Conservation (phyloP, 208 protist genomes). For the Endotrypanum monterogeii region DNA sequence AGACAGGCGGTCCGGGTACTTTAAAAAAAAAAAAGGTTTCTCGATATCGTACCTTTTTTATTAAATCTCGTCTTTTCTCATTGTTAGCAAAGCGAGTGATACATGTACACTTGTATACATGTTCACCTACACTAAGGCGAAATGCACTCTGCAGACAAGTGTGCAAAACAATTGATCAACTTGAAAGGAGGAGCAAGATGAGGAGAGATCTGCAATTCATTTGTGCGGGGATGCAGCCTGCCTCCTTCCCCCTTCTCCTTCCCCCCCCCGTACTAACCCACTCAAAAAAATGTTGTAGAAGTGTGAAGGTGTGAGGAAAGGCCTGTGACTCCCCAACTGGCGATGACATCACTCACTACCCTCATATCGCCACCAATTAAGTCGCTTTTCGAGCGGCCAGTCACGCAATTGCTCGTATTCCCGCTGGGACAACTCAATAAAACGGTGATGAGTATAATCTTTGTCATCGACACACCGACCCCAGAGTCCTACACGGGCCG, state of each 20-base stretch:
- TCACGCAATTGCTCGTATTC: constrained; percentile 81
- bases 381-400: constrained; percentile 64
- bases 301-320: neutral
- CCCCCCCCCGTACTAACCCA: too few species aligned
- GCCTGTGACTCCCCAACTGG: neutral
- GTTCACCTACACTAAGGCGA: neutral
- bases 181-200: neutral
- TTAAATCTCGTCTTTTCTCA: too few species aligned
- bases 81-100: too few species aligned
- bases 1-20: too few species aligned
- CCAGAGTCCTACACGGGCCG: constrained; percentile 82
- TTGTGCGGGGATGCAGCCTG: neutral
- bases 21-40: too few species aligned
- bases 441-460: constrained; percentile 90
- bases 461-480: constrained; percentile 76
- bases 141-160: neutral
- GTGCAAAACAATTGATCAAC: neutral
- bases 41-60: too few species aligned
- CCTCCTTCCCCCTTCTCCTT: neutral
- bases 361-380: constrained; percentile 88
- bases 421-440: constrained; percentile 64
- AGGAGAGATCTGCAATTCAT: too few species aligned
- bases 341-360: constrained; percentile 5
- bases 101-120: neutral
- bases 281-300: neutral